phyloP scores from a whole-genome alignment of 164 flowering plant species.

The Nelumbo lutea region DNA sequence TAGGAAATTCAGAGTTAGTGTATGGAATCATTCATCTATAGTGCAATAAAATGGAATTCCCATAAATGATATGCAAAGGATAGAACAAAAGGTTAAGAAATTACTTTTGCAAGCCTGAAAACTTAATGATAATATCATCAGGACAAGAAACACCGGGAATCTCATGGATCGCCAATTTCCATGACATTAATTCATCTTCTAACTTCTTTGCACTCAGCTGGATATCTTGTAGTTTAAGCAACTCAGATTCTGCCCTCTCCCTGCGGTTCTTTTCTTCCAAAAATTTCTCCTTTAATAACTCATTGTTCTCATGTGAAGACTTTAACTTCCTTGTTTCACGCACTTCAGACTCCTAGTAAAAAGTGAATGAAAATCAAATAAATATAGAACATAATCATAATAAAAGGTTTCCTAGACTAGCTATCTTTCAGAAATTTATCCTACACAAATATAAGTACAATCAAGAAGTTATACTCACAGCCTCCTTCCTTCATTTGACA shows the following conservation, averaged over 20 bases:
- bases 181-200: slow-evolving; percentile 75
- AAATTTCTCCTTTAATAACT: slow-evolving; percentile 71
- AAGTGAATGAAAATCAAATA: slow-evolving; percentile 1
- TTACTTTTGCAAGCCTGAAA: slow-evolving; percentile 74
- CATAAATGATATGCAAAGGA: no score
- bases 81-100: slow-evolving; percentile 13
- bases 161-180: slow-evolving; percentile 56
- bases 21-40: not conserved
- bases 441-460: no score
- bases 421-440: not conserved
- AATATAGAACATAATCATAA: not conserved
- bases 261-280: slow-evolving; percentile 65
- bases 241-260: slow-evolving; percentile 75
- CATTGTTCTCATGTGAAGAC: slow-evolving; percentile 54
- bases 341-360: slow-evolving; percentile 74
- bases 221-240: slow-evolving; percentile 51
- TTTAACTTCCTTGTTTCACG: slow-evolving; percentile 82
- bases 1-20: not conserved
- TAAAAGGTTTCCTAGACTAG: not conserved
- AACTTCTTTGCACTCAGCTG: slow-evolving; percentile 43
- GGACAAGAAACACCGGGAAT: slow-evolving; percentile 69
- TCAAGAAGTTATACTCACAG: no score
- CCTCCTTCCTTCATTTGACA: no score
- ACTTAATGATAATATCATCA: slow-evolving; percentile 58
- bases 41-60: not conserved